Base-by-base conservation (phyloP, 345 rosid species). In the Reutealis trisperma region DNA sequence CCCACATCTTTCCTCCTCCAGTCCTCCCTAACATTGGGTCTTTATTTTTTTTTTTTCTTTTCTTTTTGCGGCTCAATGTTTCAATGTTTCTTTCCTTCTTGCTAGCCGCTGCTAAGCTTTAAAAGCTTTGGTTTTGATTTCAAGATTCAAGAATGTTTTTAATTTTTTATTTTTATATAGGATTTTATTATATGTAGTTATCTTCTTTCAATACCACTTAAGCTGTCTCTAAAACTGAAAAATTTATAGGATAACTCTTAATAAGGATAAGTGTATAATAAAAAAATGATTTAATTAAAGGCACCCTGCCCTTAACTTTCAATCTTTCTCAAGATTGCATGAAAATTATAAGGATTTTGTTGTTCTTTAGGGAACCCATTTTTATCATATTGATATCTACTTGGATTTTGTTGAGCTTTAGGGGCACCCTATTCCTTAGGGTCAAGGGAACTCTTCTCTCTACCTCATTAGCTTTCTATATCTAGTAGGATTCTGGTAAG, bases 321-420 rank as follows among this genome's bases (percentile, higher is more conserved):
- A 13, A 14, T 52, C 13, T 7, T 15, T 42, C 44, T 27, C 74
- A 15, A 9, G 4, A 10, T 61, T 15, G 22, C 70, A 45, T 4
- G 61, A 64, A 79, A 83, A 59, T 80, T 63, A 44, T 25, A 19
- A 51, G 64, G 82, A 68, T 52, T 70, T 78, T 77, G 84, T 55
- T 80, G 77, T 63, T 78, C 81, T 78, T 81, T 79, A 70, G 63
- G 79, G 57, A 32, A 34, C 68, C 44, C 37, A 58, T 65, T 55
- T 1, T 63, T 19, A 63, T 49, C 64, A 49, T 63, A 45, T 51
- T 45, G 63, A 80, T 66, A 66, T 81, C 81, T 81, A 60, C 41
- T 60, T 71, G 80, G 88, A 74, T 79, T 68, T 67, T 79, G 69
- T 57, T 82, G 55, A 65, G 71, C 6, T 65, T 65, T 61, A 64